These are phyloP conservation scores for Hanseniaspora lachancei DNA, from an alignment of 805 yeast species.

Conservation along the genomic window DNA sequence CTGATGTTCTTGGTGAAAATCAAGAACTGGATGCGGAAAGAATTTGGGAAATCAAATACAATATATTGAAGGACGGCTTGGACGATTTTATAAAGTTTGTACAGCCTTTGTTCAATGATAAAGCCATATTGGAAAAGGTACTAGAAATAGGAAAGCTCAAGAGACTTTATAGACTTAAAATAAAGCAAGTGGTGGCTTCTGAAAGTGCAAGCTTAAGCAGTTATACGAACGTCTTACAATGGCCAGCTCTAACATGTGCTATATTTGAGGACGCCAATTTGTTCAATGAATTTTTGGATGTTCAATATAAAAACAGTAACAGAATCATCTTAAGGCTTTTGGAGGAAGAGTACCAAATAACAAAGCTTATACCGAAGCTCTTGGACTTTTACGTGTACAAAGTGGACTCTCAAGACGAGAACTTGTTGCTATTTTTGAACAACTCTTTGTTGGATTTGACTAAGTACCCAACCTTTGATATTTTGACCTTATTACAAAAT, in stretches of 20 bases:
- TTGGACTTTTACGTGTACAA: slow-evolving; percentile 44
- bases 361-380: slow-evolving; percentile 34
- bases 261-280: not conserved
- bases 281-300: slow-evolving; percentile 1
- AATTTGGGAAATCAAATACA: slow-evolving; percentile 63
- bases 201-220: slow-evolving; percentile 36
- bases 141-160: slow-evolving; percentile 74
- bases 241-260: not conserved
- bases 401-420: slow-evolving; percentile 29
- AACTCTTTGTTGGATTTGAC: slow-evolving; percentile 40
- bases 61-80: slow-evolving; percentile 61
- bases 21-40: slow-evolving; percentile 35
- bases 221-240: slow-evolving; percentile 28
- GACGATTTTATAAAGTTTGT: slow-evolving; percentile 43
- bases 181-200: not conserved
- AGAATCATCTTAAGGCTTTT: slow-evolving; percentile 34
- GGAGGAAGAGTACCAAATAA: slow-evolving; percentile 46
- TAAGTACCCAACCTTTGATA: slow-evolving; percentile 26
- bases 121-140: slow-evolving; percentile 35
- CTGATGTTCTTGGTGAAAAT: slow-evolving; percentile 7
- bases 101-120: slow-evolving; percentile 31
- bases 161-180: slow-evolving; percentile 35
- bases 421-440: slow-evolving; percentile 41
- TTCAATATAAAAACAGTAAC: not conserved
- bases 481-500: slow-evolving; percentile 26